Evolutionary conservation across 495 filamentous ascomycete genomes (phyloP).

Genomic region (Aspergillus haitiensis): DNA sequence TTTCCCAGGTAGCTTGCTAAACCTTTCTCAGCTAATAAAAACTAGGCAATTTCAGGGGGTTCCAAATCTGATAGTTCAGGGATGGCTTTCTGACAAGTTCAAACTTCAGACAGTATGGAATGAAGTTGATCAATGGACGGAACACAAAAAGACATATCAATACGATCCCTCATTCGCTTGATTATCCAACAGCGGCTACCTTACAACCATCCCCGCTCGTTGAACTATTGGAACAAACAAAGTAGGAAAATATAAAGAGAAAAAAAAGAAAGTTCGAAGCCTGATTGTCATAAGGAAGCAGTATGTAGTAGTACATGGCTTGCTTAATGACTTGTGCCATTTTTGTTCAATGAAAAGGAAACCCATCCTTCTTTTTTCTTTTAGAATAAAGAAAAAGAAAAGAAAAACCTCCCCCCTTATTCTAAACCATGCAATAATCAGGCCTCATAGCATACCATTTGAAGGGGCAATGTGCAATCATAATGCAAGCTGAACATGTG

Average conservation of each 20-base stretch:
- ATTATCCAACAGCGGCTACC: background rate
- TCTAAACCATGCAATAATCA: too few relatives aligned
- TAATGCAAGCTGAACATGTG: too few relatives aligned
- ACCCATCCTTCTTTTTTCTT: too few relatives aligned
- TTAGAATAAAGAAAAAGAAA: too few relatives aligned
- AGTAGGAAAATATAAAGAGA: background rate
- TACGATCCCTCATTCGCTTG: constrained; percentile 15
- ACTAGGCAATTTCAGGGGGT: constrained; percentile 7
- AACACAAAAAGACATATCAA: constrained; percentile 10
- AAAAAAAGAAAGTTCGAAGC: background rate
- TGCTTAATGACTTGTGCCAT: background rate
- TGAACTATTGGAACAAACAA: background rate
- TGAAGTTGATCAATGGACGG: constrained; percentile 9
- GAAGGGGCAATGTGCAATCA: too few relatives aligned
- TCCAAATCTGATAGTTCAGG: constrained; percentile 18
- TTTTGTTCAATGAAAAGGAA: too few relatives aligned
- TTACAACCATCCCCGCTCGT: background rate
- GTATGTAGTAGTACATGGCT: background rate
- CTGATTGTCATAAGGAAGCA: background rate
- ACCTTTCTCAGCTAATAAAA: background rate
- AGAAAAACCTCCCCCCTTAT: too few relatives aligned
- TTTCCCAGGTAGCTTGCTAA: background rate
- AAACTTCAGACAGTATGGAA: background rate
- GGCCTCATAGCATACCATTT: too few relatives aligned
- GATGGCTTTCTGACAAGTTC: constrained; percentile 13